phyloP scores from a whole-genome alignment of 139 green algal species.

The Closterium sp. region DNA sequence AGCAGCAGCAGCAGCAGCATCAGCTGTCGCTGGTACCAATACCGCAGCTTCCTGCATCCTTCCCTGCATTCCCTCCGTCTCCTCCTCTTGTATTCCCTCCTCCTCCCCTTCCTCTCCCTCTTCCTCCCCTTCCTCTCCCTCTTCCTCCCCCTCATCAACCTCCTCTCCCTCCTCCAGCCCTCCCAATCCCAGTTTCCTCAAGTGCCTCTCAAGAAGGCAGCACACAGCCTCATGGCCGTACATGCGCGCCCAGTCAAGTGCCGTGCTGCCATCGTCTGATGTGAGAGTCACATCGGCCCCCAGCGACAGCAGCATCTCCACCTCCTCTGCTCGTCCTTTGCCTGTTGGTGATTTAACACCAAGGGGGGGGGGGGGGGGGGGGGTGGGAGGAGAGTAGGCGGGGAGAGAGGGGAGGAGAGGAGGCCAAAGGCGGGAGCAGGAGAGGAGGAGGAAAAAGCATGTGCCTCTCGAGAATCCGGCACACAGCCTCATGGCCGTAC shows the following conservation, averaged over 20 bases:
- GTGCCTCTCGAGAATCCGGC: slow-evolving; percentile 5
- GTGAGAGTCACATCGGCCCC: slow-evolving; percentile 61
- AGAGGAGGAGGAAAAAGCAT: too few species aligned
- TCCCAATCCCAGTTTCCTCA: not conserved
- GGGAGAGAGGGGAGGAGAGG: too few species aligned
- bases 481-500: slow-evolving; percentile 46
- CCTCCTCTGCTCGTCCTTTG: slow-evolving; percentile 63
- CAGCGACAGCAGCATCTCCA: slow-evolving; percentile 63
- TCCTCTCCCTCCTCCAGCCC: slow-evolving; percentile 2
- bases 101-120: not conserved
- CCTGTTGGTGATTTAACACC: slow-evolving; percentile 36
- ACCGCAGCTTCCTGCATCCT: slow-evolving; percentile 4
- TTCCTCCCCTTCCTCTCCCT: not conserved
- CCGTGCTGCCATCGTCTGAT: slow-evolving; percentile 55
- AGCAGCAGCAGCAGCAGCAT: not conserved
- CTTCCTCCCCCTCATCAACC: not conserved
- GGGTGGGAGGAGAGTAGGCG: too few species aligned
- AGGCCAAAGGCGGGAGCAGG: too few species aligned
- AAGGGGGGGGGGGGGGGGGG: too few species aligned
- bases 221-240: slow-evolving; percentile 52
- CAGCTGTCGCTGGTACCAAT: too few species aligned
- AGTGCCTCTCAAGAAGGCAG: slow-evolving; percentile 12
- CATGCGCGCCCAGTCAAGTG: slow-evolving; percentile 61
- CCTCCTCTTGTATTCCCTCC: not conserved
- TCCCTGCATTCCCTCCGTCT: not conserved